Conservation (phyloP, 108 stramenopile species). For the Asterionellopsis glacialis region DNA sequence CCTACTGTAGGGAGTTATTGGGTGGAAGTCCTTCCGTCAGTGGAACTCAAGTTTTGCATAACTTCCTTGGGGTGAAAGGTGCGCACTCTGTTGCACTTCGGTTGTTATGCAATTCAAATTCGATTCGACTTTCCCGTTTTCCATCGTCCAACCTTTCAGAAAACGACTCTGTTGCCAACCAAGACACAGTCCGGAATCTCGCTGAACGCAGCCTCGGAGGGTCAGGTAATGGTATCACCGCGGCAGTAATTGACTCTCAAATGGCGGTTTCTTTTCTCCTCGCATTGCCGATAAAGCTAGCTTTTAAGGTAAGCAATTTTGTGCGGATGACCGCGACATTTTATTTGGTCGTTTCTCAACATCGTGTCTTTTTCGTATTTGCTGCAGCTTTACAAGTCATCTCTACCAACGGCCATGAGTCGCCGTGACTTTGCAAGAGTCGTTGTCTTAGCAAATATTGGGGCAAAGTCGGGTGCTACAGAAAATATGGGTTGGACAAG, state of each 20-base stretch:
- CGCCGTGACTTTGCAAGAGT: conserved; percentile 66
- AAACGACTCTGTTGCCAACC: conserved; percentile 18
- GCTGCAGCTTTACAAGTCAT: conserved; percentile 50
- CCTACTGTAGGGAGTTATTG: conserved; percentile 47
- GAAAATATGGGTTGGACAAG: conserved; percentile 41
- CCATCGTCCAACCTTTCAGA: not conserved
- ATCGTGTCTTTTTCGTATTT: not conserved
- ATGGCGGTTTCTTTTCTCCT: conserved; percentile 63
- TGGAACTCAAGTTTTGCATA: conserved; percentile 30
- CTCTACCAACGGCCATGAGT: conserved; percentile 75
- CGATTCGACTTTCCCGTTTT: conserved; percentile 16
- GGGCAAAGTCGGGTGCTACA: conserved; percentile 29
- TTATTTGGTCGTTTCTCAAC: not conserved
- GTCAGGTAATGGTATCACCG: conserved; percentile 65
- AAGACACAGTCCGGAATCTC: conserved; percentile 8
- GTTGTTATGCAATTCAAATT: conserved; percentile 30
- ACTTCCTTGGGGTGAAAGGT: conserved; percentile 50
- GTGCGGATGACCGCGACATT: not conserved
- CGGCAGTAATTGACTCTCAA: conserved; percentile 59
- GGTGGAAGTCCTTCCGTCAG: conserved; percentile 5
- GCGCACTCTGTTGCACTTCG: conserved; percentile 59
- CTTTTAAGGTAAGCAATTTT: conserved; percentile 47
- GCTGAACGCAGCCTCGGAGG: conserved; percentile 76
- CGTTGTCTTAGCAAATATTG: conserved; percentile 58
- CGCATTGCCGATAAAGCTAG: conserved; percentile 56